Conservation (phyloP, 2,329 filamentous ascomycete species). For the Neonectria sp. region DNA sequence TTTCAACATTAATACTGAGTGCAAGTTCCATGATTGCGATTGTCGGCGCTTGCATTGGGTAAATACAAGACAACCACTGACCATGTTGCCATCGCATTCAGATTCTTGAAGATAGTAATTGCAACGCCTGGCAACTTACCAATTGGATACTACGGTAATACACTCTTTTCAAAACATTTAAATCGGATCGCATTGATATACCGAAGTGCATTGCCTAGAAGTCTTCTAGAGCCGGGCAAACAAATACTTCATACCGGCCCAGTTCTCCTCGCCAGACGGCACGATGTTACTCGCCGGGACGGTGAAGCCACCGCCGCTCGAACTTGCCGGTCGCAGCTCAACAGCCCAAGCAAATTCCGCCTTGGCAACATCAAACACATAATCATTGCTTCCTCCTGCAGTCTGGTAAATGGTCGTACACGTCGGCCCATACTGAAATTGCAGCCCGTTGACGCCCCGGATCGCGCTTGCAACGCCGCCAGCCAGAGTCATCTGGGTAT, state of each 20-base stretch:
- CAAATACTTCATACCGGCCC: conserved; percentile 61
- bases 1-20: too few relatives aligned
- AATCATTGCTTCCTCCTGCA: conserved; percentile 62
- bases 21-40: too few relatives aligned
- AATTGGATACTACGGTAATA: too few relatives aligned
- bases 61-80: too few relatives aligned
- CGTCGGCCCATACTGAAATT: conserved; percentile 64
- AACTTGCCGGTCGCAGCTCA: conserved; percentile 55
- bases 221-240: conserved; percentile 26
- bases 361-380: conserved; percentile 58
- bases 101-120: background rate
- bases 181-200: too few relatives aligned
- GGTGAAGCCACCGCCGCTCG: conserved; percentile 40
- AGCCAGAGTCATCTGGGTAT: conserved; percentile 65
- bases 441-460: conserved; percentile 55
- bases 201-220: too few relatives aligned
- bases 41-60: too few relatives aligned
- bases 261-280: conserved; percentile 60
- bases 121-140: background rate
- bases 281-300: conserved; percentile 52
- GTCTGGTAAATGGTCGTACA: conserved; percentile 75
- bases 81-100: too few relatives aligned
- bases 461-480: conserved; percentile 66
- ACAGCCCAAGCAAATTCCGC: conserved; percentile 59
- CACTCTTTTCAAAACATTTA: too few relatives aligned